These are phyloP conservation scores for Sphaerulina vaccinii DNA, from an alignment of 2,329 filamentous ascomycete genomes.

Conservation along the genomic window DNA sequence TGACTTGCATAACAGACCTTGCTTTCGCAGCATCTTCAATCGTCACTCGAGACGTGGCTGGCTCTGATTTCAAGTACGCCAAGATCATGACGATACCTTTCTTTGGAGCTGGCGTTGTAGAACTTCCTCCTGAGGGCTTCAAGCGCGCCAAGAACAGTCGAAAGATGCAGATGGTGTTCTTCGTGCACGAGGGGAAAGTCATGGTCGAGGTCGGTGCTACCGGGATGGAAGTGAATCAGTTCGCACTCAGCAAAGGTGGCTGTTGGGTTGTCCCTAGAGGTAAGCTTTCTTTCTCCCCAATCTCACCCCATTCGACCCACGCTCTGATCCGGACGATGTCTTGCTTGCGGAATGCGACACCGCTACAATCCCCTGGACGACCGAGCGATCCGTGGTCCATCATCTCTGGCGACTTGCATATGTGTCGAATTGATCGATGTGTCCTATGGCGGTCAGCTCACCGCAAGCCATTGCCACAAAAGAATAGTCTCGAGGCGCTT, in stretches of 20 bases:
- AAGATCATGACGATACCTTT: conserved; percentile 84
- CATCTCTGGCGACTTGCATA: not conserved
- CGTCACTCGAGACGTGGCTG: conserved; percentile 57
- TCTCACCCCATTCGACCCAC: conserved; percentile 1
- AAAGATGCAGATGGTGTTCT: conserved; percentile 97
- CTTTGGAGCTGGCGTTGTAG: conserved; percentile 86
- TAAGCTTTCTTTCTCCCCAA: conserved; percentile 49
- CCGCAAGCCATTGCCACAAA: conserved; percentile 22
- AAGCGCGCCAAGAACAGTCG: conserved; percentile 90
- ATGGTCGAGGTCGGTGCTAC: conserved; percentile 64
- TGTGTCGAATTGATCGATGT: not conserved
- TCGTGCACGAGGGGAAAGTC: conserved; percentile 80
- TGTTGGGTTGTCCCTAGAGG: conserved; percentile 95
- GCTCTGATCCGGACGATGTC: conserved; percentile 19
- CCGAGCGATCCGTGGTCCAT: conserved; percentile 7
- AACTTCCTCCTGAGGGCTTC: conserved; percentile 76
- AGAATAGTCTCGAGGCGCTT: conserved; percentile 17
- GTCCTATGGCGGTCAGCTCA: conserved; percentile 26
- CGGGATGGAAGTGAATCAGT: conserved; percentile 60
- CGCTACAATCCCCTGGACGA: conserved; percentile 11
- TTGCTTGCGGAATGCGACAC: conserved; percentile 13
- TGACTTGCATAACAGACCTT: conserved; percentile 49
- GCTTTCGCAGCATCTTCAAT: conserved; percentile 60
- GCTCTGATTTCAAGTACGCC: conserved; percentile 78
- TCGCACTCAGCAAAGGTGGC: conserved; percentile 82